phyloP scores from a whole-genome alignment of 331 rosid species.

The Stylosanthes scabra region DNA sequence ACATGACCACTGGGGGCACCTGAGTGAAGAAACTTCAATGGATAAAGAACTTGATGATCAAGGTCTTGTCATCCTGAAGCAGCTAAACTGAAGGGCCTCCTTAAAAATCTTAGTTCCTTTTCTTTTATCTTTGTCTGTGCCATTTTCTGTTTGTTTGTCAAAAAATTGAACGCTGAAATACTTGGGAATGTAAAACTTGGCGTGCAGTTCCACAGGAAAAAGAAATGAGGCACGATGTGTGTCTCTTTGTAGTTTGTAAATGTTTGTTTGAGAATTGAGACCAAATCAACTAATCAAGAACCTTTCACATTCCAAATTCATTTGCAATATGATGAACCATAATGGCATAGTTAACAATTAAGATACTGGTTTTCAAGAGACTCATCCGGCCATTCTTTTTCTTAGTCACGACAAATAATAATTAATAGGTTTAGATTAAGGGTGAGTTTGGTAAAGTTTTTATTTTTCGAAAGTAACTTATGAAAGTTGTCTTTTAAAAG shows the following conservation, averaged over 20 bases:
- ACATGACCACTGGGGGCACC: neutral
- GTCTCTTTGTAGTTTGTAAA: slow-evolving; percentile 16
- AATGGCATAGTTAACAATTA: neutral
- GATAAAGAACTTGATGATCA: slow-evolving; percentile 35
- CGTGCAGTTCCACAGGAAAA: slow-evolving; percentile 14
- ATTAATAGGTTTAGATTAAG: no score
- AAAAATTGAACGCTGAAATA: slow-evolving; percentile 26
- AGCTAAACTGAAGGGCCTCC: slow-evolving; percentile 39
- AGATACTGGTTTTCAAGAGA: no score
- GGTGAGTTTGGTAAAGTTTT: no score
- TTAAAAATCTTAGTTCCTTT: slow-evolving; percentile 36
- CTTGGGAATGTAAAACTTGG: slow-evolving; percentile 47
- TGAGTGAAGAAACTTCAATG: slow-evolving; percentile 22
- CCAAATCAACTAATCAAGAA: neutral
- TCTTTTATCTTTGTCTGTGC: slow-evolving; percentile 38
- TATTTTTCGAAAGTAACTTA: no score
- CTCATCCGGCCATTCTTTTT: no score
- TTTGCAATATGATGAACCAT: neutral
- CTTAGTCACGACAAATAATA: no score
- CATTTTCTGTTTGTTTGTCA: slow-evolving; percentile 32
- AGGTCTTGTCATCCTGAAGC: slow-evolving; percentile 41
- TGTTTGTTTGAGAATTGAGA: neutral
- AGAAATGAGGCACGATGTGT: neutral
- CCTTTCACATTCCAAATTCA: neutral
- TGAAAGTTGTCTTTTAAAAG: no score